Base-by-base conservation (phyloP, 768 basidiomycete species). In the Russula earlei region DNA sequence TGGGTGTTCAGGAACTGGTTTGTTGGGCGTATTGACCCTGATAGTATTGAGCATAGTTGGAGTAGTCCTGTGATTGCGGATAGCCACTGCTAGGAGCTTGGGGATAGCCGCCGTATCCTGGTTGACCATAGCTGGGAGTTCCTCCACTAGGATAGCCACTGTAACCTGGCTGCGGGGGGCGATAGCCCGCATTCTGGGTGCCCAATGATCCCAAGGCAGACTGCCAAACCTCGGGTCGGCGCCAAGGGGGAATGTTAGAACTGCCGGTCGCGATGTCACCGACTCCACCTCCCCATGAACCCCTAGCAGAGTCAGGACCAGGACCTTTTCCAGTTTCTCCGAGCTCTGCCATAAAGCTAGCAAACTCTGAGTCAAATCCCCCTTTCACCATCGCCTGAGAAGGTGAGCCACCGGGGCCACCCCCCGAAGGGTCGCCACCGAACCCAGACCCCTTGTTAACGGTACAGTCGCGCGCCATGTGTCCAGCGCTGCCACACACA, bases 391-490 rank as follows among this genome's bases (percentile, higher is more conserved):
- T 70, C 29, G 73, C 71, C 55, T 81, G 75, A 19, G 77, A 73
- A 49, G 75, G 68, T 41, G 59, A 27, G 12, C 62, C 63, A 44
- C 63, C 74, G 19, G 84, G 84, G 65, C 88, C 89, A 56, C 90
- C 87, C 70, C 53, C 60, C 25, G 37, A 22, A n/a, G 45, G 12
- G 24, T 61, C 62, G 20, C 37, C 55, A 27, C 14, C 17, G 27
- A 34, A 59, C 37, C 22, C 11, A 45, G 2, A 6, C 3, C 93
- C 90, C 67, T 84, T 91, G 72, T 91, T 89, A 67, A 90, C 87
- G 45, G 91, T 89, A 70, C 95, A 98, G 73, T 98, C 95, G 63
- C 94, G 85, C 48, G 94, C 95, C 95, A 99, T 97, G 74, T 98
- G 95, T 36, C 96, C 95, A 38, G 93, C 92, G 66, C 91, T 94